phyloP scores from a whole-genome alignment of 805 yeast species.

The Candida wancherniae region DNA sequence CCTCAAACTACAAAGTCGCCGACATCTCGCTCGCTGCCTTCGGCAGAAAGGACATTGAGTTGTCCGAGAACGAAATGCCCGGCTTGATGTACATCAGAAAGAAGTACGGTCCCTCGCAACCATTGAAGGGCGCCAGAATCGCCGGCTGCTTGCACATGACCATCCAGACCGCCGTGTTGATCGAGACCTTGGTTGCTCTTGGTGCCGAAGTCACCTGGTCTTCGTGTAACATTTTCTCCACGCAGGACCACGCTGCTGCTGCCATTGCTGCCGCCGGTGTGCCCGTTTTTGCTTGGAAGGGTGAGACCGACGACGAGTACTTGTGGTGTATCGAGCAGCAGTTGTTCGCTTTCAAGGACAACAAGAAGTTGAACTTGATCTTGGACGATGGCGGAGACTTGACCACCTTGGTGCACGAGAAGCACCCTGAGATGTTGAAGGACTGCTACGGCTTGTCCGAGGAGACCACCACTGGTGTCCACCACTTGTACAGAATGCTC shows the following conservation, averaged over 20 bases:
- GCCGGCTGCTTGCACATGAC: constrained; percentile 99
- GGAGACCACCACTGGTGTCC: constrained; percentile 99
- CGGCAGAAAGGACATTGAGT: constrained; percentile 98
- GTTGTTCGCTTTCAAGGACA: constrained; percentile 95
- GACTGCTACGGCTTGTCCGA: constrained; percentile 95
- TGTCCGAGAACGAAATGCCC: constrained; percentile 99
- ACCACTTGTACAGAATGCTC: constrained; percentile 95
- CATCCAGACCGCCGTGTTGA: constrained; percentile 97
- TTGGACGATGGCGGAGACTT: constrained; percentile 99
- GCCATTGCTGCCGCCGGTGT: constrained; percentile 99
- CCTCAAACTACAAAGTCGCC: constrained; percentile 84
- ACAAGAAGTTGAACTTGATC: constrained; percentile 90
- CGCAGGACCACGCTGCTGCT: constrained; percentile 99
- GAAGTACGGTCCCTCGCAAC: constrained; percentile 87
- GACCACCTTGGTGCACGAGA: constrained; percentile 93
- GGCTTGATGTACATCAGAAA: constrained; percentile 97
- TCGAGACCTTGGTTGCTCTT: constrained; percentile 92
- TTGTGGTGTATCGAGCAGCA: constrained; percentile 99
- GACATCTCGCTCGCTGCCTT: constrained; percentile 98
- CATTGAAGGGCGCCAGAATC: constrained; percentile 96
- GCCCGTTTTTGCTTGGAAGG: constrained; percentile 99
- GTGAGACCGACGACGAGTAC: constrained; percentile 99
- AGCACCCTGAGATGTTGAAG: constrained; percentile 95
- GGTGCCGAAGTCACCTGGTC: constrained; percentile 99
- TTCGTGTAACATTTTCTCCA: constrained; percentile 98